These are phyloP conservation scores for Candida wancherniae DNA, from an alignment of 805 yeast genomes.

Conservation along the genomic window DNA sequence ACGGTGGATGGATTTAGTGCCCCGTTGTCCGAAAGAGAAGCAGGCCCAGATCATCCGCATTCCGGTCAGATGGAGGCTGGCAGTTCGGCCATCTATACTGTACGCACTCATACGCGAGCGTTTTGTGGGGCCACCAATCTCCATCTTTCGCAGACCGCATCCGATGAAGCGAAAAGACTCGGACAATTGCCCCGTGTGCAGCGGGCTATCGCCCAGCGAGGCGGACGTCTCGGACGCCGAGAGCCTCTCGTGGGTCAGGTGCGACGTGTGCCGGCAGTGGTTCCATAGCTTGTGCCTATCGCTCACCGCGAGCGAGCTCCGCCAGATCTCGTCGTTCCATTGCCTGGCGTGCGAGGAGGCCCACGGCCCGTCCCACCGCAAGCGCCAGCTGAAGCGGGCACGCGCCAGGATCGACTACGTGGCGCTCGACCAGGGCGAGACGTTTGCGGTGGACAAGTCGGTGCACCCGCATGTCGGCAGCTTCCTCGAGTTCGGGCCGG, in stretches of 20 bases:
- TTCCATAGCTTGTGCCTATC: constrained; percentile 47
- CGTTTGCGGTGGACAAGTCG: constrained; percentile 41
- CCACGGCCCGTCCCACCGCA: constrained; percentile 47
- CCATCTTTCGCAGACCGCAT: too few species aligned
- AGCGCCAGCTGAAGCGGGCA: constrained; percentile 52
- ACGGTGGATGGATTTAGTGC: too few species aligned
- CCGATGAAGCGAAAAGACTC: constrained; percentile 5
- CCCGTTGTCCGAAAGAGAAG: too few species aligned
- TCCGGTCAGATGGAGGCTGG: too few species aligned
- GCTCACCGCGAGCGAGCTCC: constrained; percentile 23
- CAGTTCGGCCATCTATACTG: too few species aligned
- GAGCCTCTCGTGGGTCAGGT: constrained; percentile 47
- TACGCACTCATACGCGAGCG: too few species aligned
- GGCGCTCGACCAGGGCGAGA: constrained; percentile 73
- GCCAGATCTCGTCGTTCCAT: constrained; percentile 45
- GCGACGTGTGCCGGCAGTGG: constrained; percentile 54
- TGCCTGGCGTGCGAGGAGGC: constrained; percentile 44
- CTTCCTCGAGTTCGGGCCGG: constrained; percentile 13
- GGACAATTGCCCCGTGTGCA: constrained; percentile 12
- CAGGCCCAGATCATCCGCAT: too few species aligned
- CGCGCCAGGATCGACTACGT: constrained; percentile 63
- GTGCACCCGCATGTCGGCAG: constrained; percentile 49
- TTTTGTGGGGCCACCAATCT: too few species aligned
- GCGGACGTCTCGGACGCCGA: constrained; percentile 1
- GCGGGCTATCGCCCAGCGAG: constrained; percentile 1